phyloP scores from a whole-genome alignment of 306 rosid species.

The Quercus berberidifolia region DNA sequence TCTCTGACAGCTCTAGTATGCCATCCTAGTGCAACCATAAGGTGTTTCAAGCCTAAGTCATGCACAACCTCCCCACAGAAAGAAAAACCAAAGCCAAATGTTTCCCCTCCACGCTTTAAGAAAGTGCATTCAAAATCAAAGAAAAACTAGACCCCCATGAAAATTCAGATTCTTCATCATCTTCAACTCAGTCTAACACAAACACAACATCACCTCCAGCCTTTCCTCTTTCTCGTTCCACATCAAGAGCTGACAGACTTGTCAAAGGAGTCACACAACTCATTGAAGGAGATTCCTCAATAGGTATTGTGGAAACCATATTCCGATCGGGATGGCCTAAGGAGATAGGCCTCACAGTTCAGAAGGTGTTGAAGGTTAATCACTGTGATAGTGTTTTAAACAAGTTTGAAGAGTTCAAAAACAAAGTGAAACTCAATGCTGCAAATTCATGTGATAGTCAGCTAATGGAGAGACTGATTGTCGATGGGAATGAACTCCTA shows the following conservation, averaged over 20 bases:
- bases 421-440: background rate
- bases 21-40: conserved; percentile 25
- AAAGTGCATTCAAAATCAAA: background rate
- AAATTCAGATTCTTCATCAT: background rate
- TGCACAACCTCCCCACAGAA: background rate
- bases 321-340: conserved; percentile 6
- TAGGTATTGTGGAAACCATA: background rate
- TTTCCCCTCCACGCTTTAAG: background rate
- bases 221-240: background rate
- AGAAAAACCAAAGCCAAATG: background rate
- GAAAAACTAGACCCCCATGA: background rate
- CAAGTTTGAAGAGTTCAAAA: conserved; percentile 5
- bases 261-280: background rate
- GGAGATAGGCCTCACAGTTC: background rate
- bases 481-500: conserved; percentile 21
- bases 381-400: background rate
- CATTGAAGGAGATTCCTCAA: background rate
- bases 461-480: conserved; percentile 2
- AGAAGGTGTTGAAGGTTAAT: conserved; percentile 16
- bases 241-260: background rate
- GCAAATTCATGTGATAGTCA: background rate
- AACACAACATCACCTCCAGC: too few species aligned
- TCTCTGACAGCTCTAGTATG: conserved; percentile 12
- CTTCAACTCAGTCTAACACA: too few species aligned
- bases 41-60: conserved; percentile 16